Evolutionary conservation across 192 early-diverging fungal species (phyloP), one percentile per base, ranked within the genome.

Genomic region (Dimargaris cristalligena): DNA sequence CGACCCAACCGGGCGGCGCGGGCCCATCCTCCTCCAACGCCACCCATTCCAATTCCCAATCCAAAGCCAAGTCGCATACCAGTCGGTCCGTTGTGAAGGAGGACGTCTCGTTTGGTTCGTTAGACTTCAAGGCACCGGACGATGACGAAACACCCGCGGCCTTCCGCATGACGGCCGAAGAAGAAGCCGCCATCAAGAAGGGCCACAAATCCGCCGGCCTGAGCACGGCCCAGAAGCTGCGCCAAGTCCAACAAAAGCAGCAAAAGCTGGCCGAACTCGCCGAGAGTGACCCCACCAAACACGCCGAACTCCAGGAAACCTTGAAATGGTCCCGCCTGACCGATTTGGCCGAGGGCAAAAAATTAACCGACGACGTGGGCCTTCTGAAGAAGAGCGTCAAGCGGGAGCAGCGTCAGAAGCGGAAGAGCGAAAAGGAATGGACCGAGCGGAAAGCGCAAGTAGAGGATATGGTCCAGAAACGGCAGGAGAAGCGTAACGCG

Each of bases 311-410:
- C 47, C 74, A 80, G 60, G 87, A 90, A 59, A 87, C 79, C 62
- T 78, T 79, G 38, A 78, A 78, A 23, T 97, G 94, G 94, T 70
- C 67, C 60, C 89, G 88, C 72, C 79, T 83, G 3, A 49, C 86
- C 49, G 76, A 81, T 52, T 74, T 82, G 69, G 92, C 92, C 2
- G 73, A 78, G 61, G 94, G 94, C 61, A 84, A 90, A 65, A 92
- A 91, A 71, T 77, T 94, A 57, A 89, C 90, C 70, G 94, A 97
- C 67, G 88, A 97, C 51, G 65, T 82, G 58, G 87, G 81, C 65
- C 71, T 93, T 34, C 75, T 97, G 34, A 91, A 93, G 71, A 93
- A 91, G 72, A 85, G 86, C 0, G 78, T 97, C 46, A 91, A 89
- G 67, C 81, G 87, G 46, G 78, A 85, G 61, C 80, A 89, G 58